Percentiles rank a stretch among this genome's conserved stretches.
Conservation (phyloP, 2,329 filamentous ascomycete genomes). For the Falciphora oryzae region DNA sequence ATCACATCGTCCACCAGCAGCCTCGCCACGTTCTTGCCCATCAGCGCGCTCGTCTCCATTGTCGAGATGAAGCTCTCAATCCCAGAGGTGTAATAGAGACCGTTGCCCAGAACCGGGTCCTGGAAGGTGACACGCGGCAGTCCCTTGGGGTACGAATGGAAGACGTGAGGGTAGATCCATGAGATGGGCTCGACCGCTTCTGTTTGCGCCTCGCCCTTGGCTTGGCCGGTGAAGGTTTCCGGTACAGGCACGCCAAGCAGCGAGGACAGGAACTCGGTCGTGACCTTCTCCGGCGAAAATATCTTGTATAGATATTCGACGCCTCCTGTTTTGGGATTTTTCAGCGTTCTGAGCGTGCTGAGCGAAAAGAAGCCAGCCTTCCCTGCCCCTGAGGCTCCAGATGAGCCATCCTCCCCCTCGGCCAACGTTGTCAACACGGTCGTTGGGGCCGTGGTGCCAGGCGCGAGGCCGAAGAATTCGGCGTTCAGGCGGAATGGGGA, state of each 20-base stretch:
- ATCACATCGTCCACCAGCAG: conserved; percentile 55
- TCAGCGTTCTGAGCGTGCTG: conserved; percentile 61
- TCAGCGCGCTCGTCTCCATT: conserved; percentile 93
- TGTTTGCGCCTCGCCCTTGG: conserved; percentile 18
- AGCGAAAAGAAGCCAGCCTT: conserved; percentile 80
- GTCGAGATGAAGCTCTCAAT: conserved; percentile 95
- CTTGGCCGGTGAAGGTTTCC: conserved; percentile 27
- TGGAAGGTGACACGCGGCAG: conserved; percentile 86
- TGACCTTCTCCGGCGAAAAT: conserved; percentile 52
- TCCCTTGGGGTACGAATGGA: conserved; percentile 80
- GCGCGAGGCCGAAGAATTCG: conserved; percentile 62
- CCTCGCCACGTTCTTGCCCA: conserved; percentile 79
- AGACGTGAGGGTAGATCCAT: conserved; percentile 73
- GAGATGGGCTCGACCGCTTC: conserved; percentile 47
- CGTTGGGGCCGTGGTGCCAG: conserved; percentile 56
- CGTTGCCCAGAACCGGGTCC: conserved; percentile 61
- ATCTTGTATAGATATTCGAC: conserved; percentile 60
- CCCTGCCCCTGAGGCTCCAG: conserved; percentile 56
- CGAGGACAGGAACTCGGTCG: conserved; percentile 44
- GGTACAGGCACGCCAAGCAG: conserved; percentile 46
- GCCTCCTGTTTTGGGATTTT: conserved; percentile 51
- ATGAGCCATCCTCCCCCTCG: conserved; percentile 44
- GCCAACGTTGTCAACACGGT: conserved; percentile 79
- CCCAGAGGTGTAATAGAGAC: conserved; percentile 65
- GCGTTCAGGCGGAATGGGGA: conserved; percentile 69